These are phyloP conservation scores for Cladosporium halotolerans DNA, from an alignment of 2,329 filamentous ascomycete genomes.

Conservation along the genomic window DNA sequence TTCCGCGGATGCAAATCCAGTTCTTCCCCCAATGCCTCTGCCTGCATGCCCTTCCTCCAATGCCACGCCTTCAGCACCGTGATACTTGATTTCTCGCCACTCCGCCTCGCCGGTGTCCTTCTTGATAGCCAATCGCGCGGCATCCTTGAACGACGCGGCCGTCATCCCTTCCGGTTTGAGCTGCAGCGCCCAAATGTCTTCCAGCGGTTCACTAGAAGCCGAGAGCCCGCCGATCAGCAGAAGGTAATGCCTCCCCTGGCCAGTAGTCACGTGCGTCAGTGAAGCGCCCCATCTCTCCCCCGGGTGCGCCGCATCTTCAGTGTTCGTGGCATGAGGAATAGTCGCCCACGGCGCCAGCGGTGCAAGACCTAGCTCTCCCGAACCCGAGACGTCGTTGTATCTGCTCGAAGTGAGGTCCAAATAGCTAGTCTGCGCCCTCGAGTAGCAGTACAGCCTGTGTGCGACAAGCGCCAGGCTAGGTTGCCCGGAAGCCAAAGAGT, in stretches of 20 bases:
- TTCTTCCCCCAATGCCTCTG: conserved; percentile 35
- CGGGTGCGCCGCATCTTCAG: conserved; percentile 37
- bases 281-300: conserved; percentile 38
- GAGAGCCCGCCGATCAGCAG: conserved; percentile 45
- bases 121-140: conserved; percentile 40
- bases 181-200: conserved; percentile 50
- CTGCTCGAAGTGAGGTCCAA: conserved; percentile 16
- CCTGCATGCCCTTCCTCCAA: conserved; percentile 31
- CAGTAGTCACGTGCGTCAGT: conserved; percentile 44
- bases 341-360: conserved; percentile 36
- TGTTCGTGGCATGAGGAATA: conserved; percentile 30
- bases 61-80: conserved; percentile 35
- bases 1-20: conserved; percentile 33
- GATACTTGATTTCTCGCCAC: conserved; percentile 48
- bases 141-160: conserved; percentile 47
- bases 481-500: conserved; percentile 26
- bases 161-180: conserved; percentile 42
- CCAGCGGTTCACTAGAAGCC: conserved; percentile 15
- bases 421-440: conserved; percentile 14
- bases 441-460: conserved; percentile 33
- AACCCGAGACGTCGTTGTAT: conserved; percentile 11
- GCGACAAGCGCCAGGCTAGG: conserved; percentile 40
- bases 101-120: conserved; percentile 42
- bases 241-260: conserved; percentile 48
- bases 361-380: conserved; percentile 14